These are phyloP conservation scores for Penicillium robsamsonii DNA, from an alignment of 495 filamentous ascomycete genomes.

Conservation along the genomic window DNA sequence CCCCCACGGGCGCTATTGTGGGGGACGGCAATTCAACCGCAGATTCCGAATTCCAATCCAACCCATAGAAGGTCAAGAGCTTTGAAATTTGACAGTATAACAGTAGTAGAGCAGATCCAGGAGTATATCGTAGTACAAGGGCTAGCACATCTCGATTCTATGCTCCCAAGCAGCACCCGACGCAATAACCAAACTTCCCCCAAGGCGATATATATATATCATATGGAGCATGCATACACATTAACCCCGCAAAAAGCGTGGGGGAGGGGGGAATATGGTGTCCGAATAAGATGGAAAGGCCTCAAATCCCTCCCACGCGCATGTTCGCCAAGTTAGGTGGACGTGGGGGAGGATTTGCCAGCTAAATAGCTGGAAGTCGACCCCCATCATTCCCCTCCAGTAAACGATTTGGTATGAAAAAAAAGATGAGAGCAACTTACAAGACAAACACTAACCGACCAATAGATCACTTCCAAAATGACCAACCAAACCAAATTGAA, in stretches of 20 bases:
- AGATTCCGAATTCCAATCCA: no score
- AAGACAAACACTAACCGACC: neutral
- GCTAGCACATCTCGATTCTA: no score
- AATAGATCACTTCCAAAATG: slow-evolving; percentile 19
- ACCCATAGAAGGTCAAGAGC: no score
- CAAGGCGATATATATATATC: no score
- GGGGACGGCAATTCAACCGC: neutral
- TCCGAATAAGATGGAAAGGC: neutral
- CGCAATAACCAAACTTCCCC: no score
- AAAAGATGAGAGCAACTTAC: neutral
- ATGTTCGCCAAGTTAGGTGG: neutral
- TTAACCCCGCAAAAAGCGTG: slow-evolving; percentile 24
- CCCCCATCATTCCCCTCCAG: neutral
- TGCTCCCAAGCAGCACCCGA: no score
- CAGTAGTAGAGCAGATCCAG: no score
- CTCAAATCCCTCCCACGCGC: neutral
- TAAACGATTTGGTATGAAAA: slow-evolving; percentile 1
- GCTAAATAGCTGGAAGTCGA: slow-evolving; percentile 1
- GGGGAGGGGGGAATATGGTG: slow-evolving; percentile 10
- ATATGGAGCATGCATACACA: neutral
- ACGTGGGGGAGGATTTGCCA: slow-evolving; percentile 4
- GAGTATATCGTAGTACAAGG: no score
- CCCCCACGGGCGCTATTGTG: neutral
- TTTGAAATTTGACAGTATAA: no score
- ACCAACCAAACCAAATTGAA: slow-evolving; percentile 27